These are phyloP conservation scores for Aureobasidium sp. DNA, from an alignment of 2,329 filamentous ascomycete species.

Conservation along the genomic window DNA sequence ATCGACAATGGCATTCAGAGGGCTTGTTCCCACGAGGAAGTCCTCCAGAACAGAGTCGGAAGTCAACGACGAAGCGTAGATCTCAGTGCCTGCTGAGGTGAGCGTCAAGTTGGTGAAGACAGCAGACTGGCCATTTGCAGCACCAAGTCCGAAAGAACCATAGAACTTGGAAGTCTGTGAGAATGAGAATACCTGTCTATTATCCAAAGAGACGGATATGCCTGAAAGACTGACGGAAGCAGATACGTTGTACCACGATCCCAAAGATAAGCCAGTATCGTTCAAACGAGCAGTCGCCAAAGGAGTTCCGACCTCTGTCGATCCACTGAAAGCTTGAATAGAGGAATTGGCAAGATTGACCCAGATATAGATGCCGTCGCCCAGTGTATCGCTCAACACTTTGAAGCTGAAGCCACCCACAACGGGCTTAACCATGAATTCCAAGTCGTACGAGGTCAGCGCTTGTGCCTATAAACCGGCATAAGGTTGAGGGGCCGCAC, in stretches of 20 bases:
- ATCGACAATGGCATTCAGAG: not conserved
- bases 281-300: not conserved
- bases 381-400: not conserved
- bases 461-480: not conserved
- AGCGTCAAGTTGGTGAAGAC: not conserved
- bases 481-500: not conserved
- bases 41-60: not conserved
- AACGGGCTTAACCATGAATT: not conserved
- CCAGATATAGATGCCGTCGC: not conserved
- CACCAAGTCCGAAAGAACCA: not conserved
- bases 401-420: not conserved
- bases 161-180: not conserved
- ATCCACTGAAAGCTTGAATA: not conserved
- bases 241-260: not conserved
- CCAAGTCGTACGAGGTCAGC: not conserved
- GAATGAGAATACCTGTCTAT: not conserved
- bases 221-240: not conserved
- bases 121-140: not conserved
- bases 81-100: not conserved
- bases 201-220: not conserved
- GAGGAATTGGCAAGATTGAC: not conserved
- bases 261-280: not conserved
- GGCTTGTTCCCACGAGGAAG: not conserved
- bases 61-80: not conserved
- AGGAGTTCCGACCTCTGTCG: not conserved